These are phyloP conservation scores for Lentithecium fluviatile DNA, from an alignment of 495 filamentous ascomycete species.

Conservation along the genomic window DNA sequence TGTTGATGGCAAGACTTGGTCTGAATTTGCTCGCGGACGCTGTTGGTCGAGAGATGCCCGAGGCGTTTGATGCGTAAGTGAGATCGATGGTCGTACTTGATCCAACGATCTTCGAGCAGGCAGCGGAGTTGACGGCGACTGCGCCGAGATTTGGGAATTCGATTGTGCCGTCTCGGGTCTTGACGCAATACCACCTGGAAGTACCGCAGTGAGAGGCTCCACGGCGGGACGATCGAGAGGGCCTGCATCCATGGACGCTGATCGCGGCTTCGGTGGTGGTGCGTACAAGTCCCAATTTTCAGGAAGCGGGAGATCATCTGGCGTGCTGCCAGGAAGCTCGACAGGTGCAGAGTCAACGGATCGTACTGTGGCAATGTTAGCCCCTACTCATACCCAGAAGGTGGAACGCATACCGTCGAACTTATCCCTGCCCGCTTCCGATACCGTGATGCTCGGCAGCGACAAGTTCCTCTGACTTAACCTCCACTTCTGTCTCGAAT, in stretches of 20 bases:
- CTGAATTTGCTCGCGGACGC: neutral
- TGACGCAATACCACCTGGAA: neutral
- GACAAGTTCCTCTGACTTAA: conserved; percentile 27
- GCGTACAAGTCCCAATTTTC: conserved; percentile 28
- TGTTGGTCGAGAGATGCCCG: neutral
- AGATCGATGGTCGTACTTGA: neutral
- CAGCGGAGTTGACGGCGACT: neutral
- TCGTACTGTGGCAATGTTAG: neutral
- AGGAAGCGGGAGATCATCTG: conserved; percentile 24
- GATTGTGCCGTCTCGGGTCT: neutral
- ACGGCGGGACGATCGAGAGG: too few relatives aligned
- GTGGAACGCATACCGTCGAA: conserved; percentile 6
- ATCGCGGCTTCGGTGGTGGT: conserved; percentile 7
- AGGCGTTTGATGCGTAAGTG: neutral
- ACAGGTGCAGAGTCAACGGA: conserved; percentile 14
- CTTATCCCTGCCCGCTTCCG: conserved; percentile 1
- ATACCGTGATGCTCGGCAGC: conserved; percentile 28
- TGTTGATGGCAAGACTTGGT: neutral
- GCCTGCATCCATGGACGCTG: neutral
- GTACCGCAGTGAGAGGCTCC: too few relatives aligned
- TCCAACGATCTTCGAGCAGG: conserved; percentile 4
- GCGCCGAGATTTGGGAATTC: neutral
- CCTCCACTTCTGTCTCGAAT: conserved; percentile 27
- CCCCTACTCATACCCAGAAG: neutral
- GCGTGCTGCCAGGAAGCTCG: conserved; percentile 28